Base-by-base conservation (phyloP, 805 yeast genomes). In the Clavispora phyllophila region DNA sequence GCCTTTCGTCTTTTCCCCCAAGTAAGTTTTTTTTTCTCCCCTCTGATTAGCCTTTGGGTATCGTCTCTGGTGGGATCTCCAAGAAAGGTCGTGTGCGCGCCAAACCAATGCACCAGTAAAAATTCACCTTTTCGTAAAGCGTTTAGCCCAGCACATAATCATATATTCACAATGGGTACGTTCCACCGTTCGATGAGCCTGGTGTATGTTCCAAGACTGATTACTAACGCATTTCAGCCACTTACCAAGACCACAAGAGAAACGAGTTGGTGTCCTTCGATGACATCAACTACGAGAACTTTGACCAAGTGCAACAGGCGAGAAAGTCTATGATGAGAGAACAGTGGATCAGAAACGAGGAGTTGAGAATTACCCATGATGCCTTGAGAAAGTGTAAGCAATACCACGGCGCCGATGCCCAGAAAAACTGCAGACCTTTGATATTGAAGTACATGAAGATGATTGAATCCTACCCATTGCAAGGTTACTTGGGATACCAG, bases 401-500 rank as follows among this genome's bases (percentile, higher is more conserved):
- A 46, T 76, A 75, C 55, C 74, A 70, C 45, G 66, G 68, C 37
- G 57, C 61, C 31, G 74, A 70, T 47, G 72, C 72, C 17, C 73
- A 69, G 50, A 89, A 85, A 68, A 87, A 84, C 63, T 87, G 95
- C 68, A 78, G 82, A 63, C 86, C 85, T 37, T 70, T 87, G 55
- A 84, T 89, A 24, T 82, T 84, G 66, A 79, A 72, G 68, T 86
- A 87, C 62, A 67, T 87, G 70, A 85, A 82, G 54, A 73, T 87
- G 85, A 70, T 86, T 44, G 90, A 87, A 43, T 65, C 74, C 39
- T 76, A 83, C 53, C 76, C 80, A 53, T 74, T 83, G 46, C 75
- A 78, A 53, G 95, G 95, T 35, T 85, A 75, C 66, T 68, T 81
- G 58, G 91, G 88, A n/a, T 85, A 86, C 69, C 95, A 87, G 70